Evolutionary conservation across 1,284 basidiomycete species (phyloP).

Genomic region (Ustilago vetiveriae): DNA sequence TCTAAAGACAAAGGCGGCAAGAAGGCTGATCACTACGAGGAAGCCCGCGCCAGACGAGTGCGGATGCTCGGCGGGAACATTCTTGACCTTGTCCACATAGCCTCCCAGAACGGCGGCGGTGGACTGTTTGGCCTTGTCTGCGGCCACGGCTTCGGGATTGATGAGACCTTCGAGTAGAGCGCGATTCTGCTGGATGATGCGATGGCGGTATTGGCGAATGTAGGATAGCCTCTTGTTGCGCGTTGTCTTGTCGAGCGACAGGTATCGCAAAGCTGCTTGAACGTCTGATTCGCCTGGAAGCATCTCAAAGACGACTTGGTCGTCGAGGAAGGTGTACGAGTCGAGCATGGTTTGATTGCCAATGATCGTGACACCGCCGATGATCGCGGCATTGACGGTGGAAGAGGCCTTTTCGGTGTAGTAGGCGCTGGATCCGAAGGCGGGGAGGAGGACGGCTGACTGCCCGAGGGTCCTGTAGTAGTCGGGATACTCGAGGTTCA

Average conservation of each 20-base stretch:
- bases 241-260: constrained; percentile 3
- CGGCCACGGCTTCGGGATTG: constrained; percentile 8
- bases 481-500: constrained; percentile 11
- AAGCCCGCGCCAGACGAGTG: constrained; percentile 4
- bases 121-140: neutral
- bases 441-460: constrained; percentile 1
- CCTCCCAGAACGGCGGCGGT: neutral
- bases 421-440: neutral
- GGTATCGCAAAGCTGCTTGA: constrained; percentile 12
- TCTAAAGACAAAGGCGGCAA: constrained; percentile 4
- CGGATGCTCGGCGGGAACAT: constrained; percentile 4
- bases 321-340: constrained; percentile 6
- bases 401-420: constrained; percentile 7
- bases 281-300: constrained; percentile 6
- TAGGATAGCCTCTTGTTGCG: constrained; percentile 7
- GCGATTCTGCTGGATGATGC: constrained; percentile 3
- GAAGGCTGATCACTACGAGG: neutral
- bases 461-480: constrained; percentile 7
- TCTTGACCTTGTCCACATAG: constrained; percentile 1
- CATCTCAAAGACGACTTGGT: constrained; percentile 3
- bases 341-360: constrained; percentile 11
- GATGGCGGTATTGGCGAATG: constrained; percentile 4
- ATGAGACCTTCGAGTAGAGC: constrained; percentile 2
- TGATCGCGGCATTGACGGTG: constrained; percentile 14
- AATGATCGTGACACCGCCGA: constrained; percentile 7